phyloP scores from a whole-genome alignment of 371 early-diverging fungal species.

The Mucor sp. region DNA sequence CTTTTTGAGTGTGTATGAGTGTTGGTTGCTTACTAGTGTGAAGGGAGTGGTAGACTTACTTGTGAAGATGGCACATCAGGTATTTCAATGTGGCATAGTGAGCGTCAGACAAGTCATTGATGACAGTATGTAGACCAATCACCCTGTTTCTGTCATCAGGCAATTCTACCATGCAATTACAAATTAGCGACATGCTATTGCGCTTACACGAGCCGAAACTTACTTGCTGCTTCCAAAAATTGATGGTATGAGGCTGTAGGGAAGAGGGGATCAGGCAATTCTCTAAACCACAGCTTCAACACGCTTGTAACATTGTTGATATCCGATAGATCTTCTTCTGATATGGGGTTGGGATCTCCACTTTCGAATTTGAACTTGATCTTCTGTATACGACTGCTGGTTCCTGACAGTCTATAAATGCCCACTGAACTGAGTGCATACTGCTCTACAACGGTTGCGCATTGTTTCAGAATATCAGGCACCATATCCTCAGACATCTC shows the following conservation, averaged over 20 bases:
- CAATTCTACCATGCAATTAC: conserved; percentile 11
- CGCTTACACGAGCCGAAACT: conserved; percentile 15
- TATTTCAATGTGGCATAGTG: conserved; percentile 79
- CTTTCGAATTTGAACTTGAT: conserved; percentile 30
- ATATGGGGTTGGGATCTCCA: conserved; percentile 27
- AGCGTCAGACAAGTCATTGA: conserved; percentile 77
- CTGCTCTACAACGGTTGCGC: conserved; percentile 77
- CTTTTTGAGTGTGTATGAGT: conserved; percentile 34
- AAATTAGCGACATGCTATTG: not conserved
- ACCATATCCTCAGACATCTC: conserved; percentile 68
- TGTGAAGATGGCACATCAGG: conserved; percentile 76
- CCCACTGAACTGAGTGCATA: conserved; percentile 70
- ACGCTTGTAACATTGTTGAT: conserved; percentile 81
- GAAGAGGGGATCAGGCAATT: conserved; percentile 86
- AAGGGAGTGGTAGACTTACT: conserved; percentile 36
- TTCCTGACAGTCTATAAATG: conserved; percentile 85
- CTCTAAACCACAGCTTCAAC: conserved; percentile 92
- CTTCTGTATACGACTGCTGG: conserved; percentile 41
- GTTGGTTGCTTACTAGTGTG: not conserved
- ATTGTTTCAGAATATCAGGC: conserved; percentile 75
- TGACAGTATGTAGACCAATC: conserved; percentile 62
- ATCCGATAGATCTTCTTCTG: conserved; percentile 63
- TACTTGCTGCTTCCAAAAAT: conserved; percentile 72
- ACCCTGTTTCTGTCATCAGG: conserved; percentile 60
- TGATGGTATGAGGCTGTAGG: conserved; percentile 64